Base-by-base conservation (phyloP, 2,329 filamentous ascomycete genomes). In the Pseudogymnoascus destructans region DNA sequence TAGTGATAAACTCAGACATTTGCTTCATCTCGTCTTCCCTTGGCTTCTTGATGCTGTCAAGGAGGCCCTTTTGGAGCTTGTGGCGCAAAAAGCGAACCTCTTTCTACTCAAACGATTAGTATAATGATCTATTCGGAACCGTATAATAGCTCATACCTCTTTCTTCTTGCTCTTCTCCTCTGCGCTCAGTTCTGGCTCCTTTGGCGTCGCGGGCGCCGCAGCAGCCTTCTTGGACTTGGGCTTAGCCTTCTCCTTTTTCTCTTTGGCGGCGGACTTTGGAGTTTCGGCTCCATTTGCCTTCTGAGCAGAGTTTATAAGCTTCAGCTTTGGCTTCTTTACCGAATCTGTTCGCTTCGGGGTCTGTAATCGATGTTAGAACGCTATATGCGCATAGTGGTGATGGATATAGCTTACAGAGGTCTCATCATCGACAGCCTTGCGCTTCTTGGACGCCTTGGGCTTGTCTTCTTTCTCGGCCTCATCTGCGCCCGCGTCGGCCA, bases 41-140 rank as follows among this genome's bases (percentile, higher is more conserved):
- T n/a, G 92, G 91, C 55, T 85, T 80, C 64, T 87, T 81, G 64
- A 95, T 90, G 60, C 87, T 82, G 19, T 87, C 87, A 42, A 98
- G 78, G 66, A 98, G 90, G 0, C 91, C 91, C 70, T 95, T 95
- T 70, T 98, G 93, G 32, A 98, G 82, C 70, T 91, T 89, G 73
- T 98, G 92, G 63, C 93, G 87, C 36, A 96, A 80, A 71, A 95
- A 97, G 30, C 96, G 75, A n/a, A 98, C 89, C 65, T 87, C 84
- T 64, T 82, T 85, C 79, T 87, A 63, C 54, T 58, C 30, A 21
- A 36, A 5, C 3, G 57, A 62, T 79, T 66, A 78, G 73, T 57
- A 61, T 25, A 36, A 15, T 54, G 27, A 30, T 17, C 10, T 52
- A 9, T 5, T 17, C 15, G 3, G 25, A n/a, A 36, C 10, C 42